A percentile compares a stretch with the other conserved stretches of the same genome.
These are phyloP conservation scores for Centaurea solstitialis DNA, from an alignment of 129 eudicot species.

Conservation along the genomic window DNA sequence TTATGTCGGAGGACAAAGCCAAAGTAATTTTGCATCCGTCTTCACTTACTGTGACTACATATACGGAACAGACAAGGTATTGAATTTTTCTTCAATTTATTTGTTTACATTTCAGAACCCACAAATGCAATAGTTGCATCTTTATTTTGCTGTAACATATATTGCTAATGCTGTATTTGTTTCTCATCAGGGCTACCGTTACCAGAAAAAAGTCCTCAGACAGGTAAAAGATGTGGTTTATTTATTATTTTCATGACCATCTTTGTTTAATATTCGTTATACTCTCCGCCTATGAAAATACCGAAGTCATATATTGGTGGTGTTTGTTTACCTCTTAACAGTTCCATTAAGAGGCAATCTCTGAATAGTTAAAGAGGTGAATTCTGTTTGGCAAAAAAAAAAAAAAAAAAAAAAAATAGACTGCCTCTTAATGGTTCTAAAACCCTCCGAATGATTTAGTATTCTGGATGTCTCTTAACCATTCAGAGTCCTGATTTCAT, in stretches of 20 bases:
- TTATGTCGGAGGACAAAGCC: slow-evolving; percentile 94
- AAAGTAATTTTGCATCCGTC: slow-evolving; percentile 91
- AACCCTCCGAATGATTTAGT: too few relatives aligned
- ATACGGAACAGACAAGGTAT: slow-evolving; percentile 97
- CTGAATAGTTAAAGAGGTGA: too few relatives aligned
- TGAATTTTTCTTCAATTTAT: not conserved
- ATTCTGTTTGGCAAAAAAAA: too few relatives aligned
- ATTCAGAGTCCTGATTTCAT: too few relatives aligned
- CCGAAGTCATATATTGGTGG: not conserved
- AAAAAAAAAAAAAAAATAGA: too few relatives aligned
- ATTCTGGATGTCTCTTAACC: too few relatives aligned
- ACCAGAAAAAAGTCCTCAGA: slow-evolving; percentile 75
- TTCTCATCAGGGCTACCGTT: slow-evolving; percentile 73
- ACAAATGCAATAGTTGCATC: not conserved
- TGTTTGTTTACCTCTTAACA: too few relatives aligned
- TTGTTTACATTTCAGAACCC: not conserved
- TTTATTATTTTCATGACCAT: not conserved
- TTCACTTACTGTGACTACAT: slow-evolving; percentile 93
- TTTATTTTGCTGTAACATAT: not conserved
- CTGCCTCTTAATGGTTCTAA: too few relatives aligned
- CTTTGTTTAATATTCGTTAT: not conserved
- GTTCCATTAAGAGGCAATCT: too few relatives aligned
- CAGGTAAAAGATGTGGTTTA: slow-evolving; percentile 51
- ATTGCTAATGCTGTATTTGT: slow-evolving; percentile 11
- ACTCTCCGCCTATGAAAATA: not conserved